These are phyloP conservation scores for Spiromastix sp. DNA, from an alignment of 2,329 filamentous ascomycete genomes.

Conservation along the genomic window DNA sequence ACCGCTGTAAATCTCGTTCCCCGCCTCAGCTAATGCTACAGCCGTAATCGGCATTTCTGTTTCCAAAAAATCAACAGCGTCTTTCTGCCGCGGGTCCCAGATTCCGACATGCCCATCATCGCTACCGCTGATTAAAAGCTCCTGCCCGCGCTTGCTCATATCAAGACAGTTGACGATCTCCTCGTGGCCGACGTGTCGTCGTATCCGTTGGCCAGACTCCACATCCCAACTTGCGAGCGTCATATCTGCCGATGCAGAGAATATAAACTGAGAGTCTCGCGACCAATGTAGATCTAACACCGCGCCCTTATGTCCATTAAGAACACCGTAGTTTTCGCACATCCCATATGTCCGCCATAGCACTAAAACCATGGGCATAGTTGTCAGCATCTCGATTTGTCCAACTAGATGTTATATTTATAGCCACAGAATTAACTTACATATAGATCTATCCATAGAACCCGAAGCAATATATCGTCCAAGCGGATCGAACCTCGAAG, in stretches of 20 bases:
- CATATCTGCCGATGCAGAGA: conserved; percentile 87
- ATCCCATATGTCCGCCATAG: conserved; percentile 88
- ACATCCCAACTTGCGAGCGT: conserved; percentile 92
- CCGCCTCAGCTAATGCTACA: conserved; percentile 81
- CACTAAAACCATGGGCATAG: conserved; percentile 43
- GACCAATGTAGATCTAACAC: conserved; percentile 94
- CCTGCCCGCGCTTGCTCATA: conserved; percentile 79
- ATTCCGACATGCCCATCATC: conserved; percentile 91
- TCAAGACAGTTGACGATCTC: conserved; percentile 92
- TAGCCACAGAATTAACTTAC: conserved; percentile 42
- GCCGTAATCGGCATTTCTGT: conserved; percentile 90
- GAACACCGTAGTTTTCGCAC: conserved; percentile 85
- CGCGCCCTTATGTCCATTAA: conserved; percentile 84
- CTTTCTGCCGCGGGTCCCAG: conserved; percentile 89
- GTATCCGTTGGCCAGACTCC: conserved; percentile 83
- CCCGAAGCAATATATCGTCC: conserved; percentile 86
- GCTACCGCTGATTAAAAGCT: conserved; percentile 79
- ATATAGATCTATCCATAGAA: conserved; percentile 85
- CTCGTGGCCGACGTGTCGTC: conserved; percentile 84
- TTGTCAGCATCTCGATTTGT: not conserved
- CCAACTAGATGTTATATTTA: too few relatives aligned
- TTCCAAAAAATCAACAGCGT: conserved; percentile 76
- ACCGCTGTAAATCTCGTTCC: conserved; percentile 89
- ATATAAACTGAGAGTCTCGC: conserved; percentile 80
- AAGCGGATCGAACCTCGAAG: conserved; percentile 78